Percentiles rank a stretch among this genome's conserved stretches.
These are phyloP conservation scores for Mayamaea pseudoterrestris DNA, from an alignment of 108 stramenopile species.

Conservation along the genomic window DNA sequence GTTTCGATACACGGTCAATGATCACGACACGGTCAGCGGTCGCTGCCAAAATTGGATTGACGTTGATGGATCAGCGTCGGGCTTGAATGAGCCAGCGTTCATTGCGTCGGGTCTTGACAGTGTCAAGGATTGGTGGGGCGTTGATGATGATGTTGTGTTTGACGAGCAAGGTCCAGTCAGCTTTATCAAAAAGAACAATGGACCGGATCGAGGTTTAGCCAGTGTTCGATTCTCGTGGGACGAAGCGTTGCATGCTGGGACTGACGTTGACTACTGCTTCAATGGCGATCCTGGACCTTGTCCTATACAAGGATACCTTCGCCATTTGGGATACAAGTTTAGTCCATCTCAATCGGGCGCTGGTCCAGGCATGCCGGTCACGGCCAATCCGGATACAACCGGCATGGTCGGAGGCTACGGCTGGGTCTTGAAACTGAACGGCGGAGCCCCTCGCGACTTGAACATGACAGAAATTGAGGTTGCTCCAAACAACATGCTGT, in stretches of 20 bases:
- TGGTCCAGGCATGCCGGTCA: slow-evolving; percentile 11
- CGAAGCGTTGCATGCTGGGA: slow-evolving; percentile 10
- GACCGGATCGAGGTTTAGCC: slow-evolving; percentile 15
- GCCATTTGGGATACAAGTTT: slow-evolving; percentile 19
- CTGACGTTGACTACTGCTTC: slow-evolving; percentile 6
- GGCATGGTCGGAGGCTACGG: slow-evolving; percentile 23
- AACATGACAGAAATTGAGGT: slow-evolving; percentile 1
- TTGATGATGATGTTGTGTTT: slow-evolving; percentile 12
- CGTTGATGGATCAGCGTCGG: slow-evolving; percentile 17
- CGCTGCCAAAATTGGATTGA: slow-evolving; percentile 24
- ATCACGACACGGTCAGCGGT: slow-evolving; percentile 10
- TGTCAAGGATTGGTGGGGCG: slow-evolving; percentile 24
- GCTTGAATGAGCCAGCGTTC: slow-evolving; percentile 8
- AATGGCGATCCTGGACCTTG: slow-evolving; percentile 10
- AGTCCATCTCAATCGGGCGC: neutral
- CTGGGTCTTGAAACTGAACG: slow-evolving; percentile 15
- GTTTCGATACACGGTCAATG: slow-evolving; percentile 5
- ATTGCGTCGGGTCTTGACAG: slow-evolving; percentile 16
- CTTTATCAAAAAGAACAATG: slow-evolving; percentile 16
- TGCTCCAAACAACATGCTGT: slow-evolving; percentile 1
- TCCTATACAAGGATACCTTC: slow-evolving; percentile 6
- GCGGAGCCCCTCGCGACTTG: slow-evolving; percentile 12
- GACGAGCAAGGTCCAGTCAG: slow-evolving; percentile 18
- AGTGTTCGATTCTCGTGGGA: slow-evolving; percentile 17
- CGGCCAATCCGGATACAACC: slow-evolving; percentile 20